Base-by-base conservation (phyloP, 148 eudicot species). In the Heliamphora exappendiculata region DNA sequence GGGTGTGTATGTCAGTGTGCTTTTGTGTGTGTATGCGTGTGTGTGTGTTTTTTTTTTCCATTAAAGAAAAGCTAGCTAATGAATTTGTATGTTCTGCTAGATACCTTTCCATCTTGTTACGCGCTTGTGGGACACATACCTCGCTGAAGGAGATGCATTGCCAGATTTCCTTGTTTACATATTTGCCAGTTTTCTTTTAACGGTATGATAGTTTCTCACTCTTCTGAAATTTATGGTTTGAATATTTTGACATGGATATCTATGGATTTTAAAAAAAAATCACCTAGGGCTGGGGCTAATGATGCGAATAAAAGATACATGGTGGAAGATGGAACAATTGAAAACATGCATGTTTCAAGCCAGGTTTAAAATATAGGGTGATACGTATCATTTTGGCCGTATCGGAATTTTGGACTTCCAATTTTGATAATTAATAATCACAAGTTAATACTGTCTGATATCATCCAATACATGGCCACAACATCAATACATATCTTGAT, bases 51-150 rank as follows among this genome's bases (percentile, higher is more conserved):
- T 3, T 22, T 14, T 45, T 42, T 44, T 29, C 31, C 0, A 7
- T 24, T 24, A 36, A 31, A 54, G 68, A 67, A 58, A 26, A 24
- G 44, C 29, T 49, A 67, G 37, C 79, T 78, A 75, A 65, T 54
- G 37, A 60, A 13, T 33, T 20, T 79, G 17, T 26, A 24, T 47
- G n/a, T 47, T 36, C 26, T 73, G n/a, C 69, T 80, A 95, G 99
- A 88, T 95, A 44, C 99, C 99, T n/a, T 95, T 92, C 78, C 80
- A 87, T 80, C 97, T 95, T 22, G 93, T 95, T 57, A 92, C 89
- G 55, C 96, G 99, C 49, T 91, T 95, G 82, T 95, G 97, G 99
- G 99, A 95, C 87, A 95, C 99, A 47, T 95, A 95, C 84, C 97
- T 95, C 74, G 99, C 99, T 19, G 99, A 92, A 91, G 99, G 99